Base-by-base conservation (phyloP, 805 yeast species). In the Lachancea sp. region DNA sequence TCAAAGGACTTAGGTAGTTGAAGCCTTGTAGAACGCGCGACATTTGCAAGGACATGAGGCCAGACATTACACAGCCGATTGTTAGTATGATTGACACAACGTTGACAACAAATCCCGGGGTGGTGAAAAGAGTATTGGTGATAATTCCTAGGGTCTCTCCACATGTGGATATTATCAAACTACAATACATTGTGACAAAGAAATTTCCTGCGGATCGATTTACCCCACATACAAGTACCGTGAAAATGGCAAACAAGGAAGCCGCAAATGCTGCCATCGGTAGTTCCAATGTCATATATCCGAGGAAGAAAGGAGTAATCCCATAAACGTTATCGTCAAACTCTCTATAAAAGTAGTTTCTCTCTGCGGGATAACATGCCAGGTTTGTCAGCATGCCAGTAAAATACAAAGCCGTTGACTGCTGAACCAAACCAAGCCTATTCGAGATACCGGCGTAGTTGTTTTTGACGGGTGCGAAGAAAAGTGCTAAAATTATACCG, bases 61-160 rank as follows among this genome's bases (percentile, higher is more conserved):
- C 96, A 1, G 86, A 83, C 92, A 87, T 83, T 49, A 83, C 76
- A 4, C 83, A 75, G 5, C 90, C 92, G 36, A 85, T 63, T 2
- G 86, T 75, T 38, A 83, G 64, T 21, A 83, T 56, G 7, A 78
- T 71, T 0, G 89, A 74, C 25, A 87, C 77, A 3, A 83, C 62
- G 55, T 83, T 84, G 13, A 84, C 78, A 0, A 92, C 94, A 52
- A 86, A 75, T 0, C 95, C 95, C 23, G 86, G 73, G 51, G 86
- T 87, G 35, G 68, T 63, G 52, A 87, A 80, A 1, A 82, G 50
- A 3, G 89, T 79, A 53, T 84, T 85, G 43, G 87, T 82, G 36
- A 83, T 70, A 5, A 87, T 83, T 0, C 96, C 96, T 23, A 87
- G 65, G 5, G 90, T 80, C 57, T 87, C 96, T 25, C 96, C 96